Conservation (phyloP, 345 rosid genomes). For the Euclidium syriacum region DNA sequence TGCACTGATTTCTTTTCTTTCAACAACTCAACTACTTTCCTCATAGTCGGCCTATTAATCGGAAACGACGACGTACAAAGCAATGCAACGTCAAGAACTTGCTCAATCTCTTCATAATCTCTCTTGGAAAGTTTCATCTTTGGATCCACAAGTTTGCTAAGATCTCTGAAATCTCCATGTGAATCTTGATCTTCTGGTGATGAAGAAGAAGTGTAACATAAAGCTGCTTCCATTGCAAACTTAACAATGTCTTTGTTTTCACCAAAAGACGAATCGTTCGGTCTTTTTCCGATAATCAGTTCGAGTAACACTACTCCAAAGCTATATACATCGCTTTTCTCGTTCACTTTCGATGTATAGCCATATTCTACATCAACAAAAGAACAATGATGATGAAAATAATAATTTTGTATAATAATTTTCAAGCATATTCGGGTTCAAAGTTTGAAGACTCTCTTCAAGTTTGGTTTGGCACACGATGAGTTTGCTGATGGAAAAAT, state of each 20-base stretch:
- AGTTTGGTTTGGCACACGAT: no score
- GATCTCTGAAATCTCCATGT: not conserved
- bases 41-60: constrained; percentile 57
- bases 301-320: constrained; percentile 61
- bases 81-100: constrained; percentile 51
- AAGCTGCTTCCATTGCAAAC: constrained; percentile 41
- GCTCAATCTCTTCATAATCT: constrained; percentile 46
- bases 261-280: constrained; percentile 49
- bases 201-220: constrained; percentile 22
- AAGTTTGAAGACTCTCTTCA: no score
- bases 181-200: constrained; percentile 1
- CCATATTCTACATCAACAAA: constrained; percentile 44
- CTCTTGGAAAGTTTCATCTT: constrained; percentile 33
- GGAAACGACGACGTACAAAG: constrained; percentile 53
- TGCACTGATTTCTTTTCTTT: constrained; percentile 32
- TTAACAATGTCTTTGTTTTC: constrained; percentile 51
- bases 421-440: no score
- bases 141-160: constrained; percentile 42
- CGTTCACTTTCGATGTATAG: constrained; percentile 40
- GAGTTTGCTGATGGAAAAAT: no score
- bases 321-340: constrained; percentile 61
- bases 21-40: constrained; percentile 64
- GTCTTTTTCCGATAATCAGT: constrained; percentile 58
- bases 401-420: no score
- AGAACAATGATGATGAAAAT: no score